Evolutionary conservation across 2,329 filamentous ascomycete genomes (phyloP), one percentile per base, ranked within the genome.

Genomic region (Sordariomycetes sp.): DNA sequence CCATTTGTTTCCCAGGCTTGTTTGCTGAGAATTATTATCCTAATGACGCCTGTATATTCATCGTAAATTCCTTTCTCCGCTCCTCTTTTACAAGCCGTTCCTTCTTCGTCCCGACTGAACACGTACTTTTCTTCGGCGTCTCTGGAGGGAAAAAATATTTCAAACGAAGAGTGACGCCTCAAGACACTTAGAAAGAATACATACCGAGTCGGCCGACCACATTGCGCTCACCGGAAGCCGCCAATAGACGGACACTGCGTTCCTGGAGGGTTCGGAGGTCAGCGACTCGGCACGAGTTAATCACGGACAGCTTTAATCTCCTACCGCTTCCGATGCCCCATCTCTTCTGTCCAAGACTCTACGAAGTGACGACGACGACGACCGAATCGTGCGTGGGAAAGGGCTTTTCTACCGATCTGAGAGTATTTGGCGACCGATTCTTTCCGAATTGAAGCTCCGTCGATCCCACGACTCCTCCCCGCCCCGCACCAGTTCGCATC

Each of bases 31-130:
- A 34, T 35, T 55, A 55, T 52, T 58, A 55, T 56, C 55, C 57
- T 64, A 64, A 66, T 65, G 64, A 64, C 60, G 63, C 61, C 64
- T 65, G 64, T 66, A 62, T 63, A 66, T 65, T 65, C 61, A 66
- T 54, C 60, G 58, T 53, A 36, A 24, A 52, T 57, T 53, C 32
- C 53, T 55, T 55, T 54, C 25, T 54, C 28, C 25, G n/a, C 48
- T 52, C 52, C 53, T 52, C 48, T 52, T 55, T 57, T 39, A 51
- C 51, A 53, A 52, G 48, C 28, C 52, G 36, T 53, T 58, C 50
- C 45, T 54, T 25, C 24, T 42, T 24, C 28, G 28, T 32, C 53
- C 53, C 50, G 39, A 52, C 36, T n/a, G n/a, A 51, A 39, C 52
- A 58, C 28, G 28, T 55, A 39, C 39, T 45, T 59, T 39, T 34